Evolutionary conservation across 176 grass and related monocot genomes (phyloP).

Genomic region (Paspalum notatum): DNA sequence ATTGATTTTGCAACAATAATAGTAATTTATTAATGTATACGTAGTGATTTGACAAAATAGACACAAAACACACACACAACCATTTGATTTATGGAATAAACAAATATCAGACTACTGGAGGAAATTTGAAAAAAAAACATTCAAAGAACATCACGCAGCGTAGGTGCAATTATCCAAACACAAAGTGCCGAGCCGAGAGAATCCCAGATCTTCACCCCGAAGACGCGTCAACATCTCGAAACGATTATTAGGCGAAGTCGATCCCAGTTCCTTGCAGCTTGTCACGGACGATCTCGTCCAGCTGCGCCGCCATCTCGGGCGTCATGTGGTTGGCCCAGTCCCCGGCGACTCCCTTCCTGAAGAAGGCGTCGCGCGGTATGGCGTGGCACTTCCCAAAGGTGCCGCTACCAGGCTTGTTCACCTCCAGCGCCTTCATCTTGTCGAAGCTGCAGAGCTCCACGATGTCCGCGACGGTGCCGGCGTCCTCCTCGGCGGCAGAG

Average conservation of each 20-base stretch:
- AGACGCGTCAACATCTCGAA: not conserved
- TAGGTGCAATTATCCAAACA: no score
- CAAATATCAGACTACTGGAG: no score
- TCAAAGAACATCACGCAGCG: no score
- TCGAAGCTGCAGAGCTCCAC: conserved; percentile 61
- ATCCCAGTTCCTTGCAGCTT: conserved; percentile 36
- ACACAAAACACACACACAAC: no score
- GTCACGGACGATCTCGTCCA: conserved; percentile 31
- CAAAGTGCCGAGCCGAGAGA: not conserved
- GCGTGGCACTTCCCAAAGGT: not conserved
- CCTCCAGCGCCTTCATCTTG: conserved; percentile 48
- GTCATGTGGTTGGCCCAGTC: conserved; percentile 63
- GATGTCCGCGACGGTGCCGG: conserved; percentile 23
- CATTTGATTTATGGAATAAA: no score
- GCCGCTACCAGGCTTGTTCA: conserved; percentile 38
- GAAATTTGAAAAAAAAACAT: no score
- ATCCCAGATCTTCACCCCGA: not conserved
- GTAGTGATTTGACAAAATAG: no score
- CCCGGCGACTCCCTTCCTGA: conserved; percentile 49
- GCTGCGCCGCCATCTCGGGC: conserved; percentile 39
- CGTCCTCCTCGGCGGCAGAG: conserved; percentile 37
- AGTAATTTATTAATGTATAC: no score
- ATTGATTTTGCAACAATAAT: no score
- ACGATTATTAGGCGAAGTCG: not conserved
- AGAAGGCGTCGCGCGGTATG: conserved; percentile 25